A percentile compares a stretch with the other conserved stretches of the same genome.
Conservation (phyloP, 2,329 filamentous ascomycete species). For the Rhynchosporium agropyri region DNA sequence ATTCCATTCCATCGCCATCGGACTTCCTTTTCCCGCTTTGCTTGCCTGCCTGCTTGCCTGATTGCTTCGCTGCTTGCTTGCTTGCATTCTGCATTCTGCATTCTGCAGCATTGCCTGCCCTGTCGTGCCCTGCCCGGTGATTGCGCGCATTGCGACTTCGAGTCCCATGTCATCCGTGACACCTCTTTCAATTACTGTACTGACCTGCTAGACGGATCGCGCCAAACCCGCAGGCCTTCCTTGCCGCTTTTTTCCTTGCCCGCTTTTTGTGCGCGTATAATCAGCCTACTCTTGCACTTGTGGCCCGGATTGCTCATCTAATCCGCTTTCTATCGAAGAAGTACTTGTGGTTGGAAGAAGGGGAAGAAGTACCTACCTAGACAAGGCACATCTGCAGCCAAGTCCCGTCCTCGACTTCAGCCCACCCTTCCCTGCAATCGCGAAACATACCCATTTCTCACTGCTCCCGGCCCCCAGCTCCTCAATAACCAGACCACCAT, state of each 20-base stretch:
- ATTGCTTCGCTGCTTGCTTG: neutral
- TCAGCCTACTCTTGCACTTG: neutral
- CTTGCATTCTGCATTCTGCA: slow-evolving; percentile 6
- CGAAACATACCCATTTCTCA: slow-evolving; percentile 29
- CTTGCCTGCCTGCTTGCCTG: neutral
- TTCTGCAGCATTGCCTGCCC: slow-evolving; percentile 16
- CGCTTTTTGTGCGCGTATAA: slow-evolving; percentile 3
- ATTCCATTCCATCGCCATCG: slow-evolving; percentile 7
- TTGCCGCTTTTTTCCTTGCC: neutral
- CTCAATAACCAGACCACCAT: slow-evolving; percentile 18
- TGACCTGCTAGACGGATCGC: neutral
- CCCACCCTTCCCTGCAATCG: slow-evolving; percentile 31
- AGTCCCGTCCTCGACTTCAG: slow-evolving; percentile 18
- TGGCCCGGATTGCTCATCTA: neutral
- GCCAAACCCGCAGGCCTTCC: neutral
- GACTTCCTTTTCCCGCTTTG: neutral
- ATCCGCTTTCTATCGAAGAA: slow-evolving; percentile 6
- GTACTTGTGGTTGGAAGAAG: slow-evolving; percentile 7
- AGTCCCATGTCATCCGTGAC: slow-evolving; percentile 23
- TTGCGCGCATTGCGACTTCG: slow-evolving; percentile 21
- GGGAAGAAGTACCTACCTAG: neutral
- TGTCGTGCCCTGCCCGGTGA: slow-evolving; percentile 3
- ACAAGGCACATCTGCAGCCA: slow-evolving; percentile 5
- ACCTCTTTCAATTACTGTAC: slow-evolving; percentile 22
- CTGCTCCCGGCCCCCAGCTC: slow-evolving; percentile 4